Conservation (phyloP, 176 grass and related monocot genomes). For the Sorghum bicolor region DNA sequence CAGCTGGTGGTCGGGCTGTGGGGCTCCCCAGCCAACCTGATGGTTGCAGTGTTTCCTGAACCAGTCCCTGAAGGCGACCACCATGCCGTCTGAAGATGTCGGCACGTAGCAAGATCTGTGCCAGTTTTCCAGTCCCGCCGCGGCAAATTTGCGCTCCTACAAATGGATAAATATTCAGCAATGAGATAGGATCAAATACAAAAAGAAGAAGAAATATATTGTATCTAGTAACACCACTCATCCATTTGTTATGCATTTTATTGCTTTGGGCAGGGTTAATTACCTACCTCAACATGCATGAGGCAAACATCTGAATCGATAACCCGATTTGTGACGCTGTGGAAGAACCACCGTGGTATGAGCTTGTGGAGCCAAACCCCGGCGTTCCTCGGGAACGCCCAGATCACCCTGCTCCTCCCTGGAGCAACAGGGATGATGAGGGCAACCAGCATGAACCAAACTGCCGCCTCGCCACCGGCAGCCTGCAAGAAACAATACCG, state of each 20-base stretch:
- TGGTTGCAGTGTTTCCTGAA: conserved; percentile 63
- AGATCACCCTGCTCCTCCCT: conserved; percentile 69
- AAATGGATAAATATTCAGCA: no score
- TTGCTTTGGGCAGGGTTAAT: no score
- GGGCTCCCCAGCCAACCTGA: conserved; percentile 53
- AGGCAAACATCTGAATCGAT: conserved; percentile 81
- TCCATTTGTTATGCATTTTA: no score
- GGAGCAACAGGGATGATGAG: conserved; percentile 71
- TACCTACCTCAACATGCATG: conserved; percentile 52
- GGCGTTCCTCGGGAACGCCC: conserved; percentile 50
- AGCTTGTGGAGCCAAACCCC: conserved; percentile 56
- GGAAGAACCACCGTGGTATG: conserved; percentile 65
- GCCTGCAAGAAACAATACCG: no score
- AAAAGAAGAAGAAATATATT: no score
- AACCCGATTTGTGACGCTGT: conserved; percentile 41
- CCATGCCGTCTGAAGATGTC: conserved; percentile 69
- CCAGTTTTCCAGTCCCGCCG: conserved; percentile 50
- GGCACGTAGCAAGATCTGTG: conserved; percentile 67
- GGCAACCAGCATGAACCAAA: conserved; percentile 29
- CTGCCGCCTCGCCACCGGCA: no score
- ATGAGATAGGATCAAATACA: no score
- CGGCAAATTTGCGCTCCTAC: conserved; percentile 51
- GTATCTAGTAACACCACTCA: no score
- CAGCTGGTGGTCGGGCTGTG: conserved; percentile 12
- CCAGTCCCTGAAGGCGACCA: conserved; percentile 82